Evolutionary conservation across 768 basidiomycete species (phyloP), one percentile per base, ranked within the genome.

Genomic region (Auricularia heimuer): DNA sequence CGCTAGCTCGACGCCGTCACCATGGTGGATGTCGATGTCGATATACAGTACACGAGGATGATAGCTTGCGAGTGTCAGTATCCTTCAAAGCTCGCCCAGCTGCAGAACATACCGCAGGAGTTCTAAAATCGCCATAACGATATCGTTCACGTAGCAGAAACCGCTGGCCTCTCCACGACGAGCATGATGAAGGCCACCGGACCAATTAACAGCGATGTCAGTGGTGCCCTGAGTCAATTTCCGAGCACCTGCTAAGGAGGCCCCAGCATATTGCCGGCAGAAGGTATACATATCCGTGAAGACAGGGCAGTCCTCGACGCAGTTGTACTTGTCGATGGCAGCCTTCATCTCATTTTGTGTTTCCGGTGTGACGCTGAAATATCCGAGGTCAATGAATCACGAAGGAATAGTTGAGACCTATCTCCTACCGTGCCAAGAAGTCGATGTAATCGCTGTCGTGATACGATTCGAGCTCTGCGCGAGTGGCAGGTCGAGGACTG

Each of bases 121-220:
- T 71, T 99, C 96, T 18, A 98, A 78, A 61, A 99, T 97, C 0
- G 88, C 94, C 0, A 99, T 80, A 1, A 98, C 95, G 47, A 96
- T 94, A 72, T 98, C 95, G 73, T 99, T 99, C 24, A 98, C 85
- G 74, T 98, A 99, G 76, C 96, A 99, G 74, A 99, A 99, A 1
- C 96, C 96, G 71, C 94, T 98, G 7, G 97, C 95, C 77, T 98
- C 96, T 0, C 92, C 91, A 67, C 95, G 89, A 78, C 98, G 98
- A 2, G 96, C 97, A 71, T 99, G 97, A 76, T 99, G 97, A 21
- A 99, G 81, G 0, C 97, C 97, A 0, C 97, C 97, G 24, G 94
- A 94, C 97, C 97, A 99, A 72, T 98, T 98, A 70, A 99, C 93
- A 0, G 97, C 97, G 54, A 96, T 98, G 75, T 99, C 97, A 18